These are phyloP conservation scores for Fusarium irregulare DNA, from an alignment of 2,329 filamentous ascomycete genomes.

Conservation along the genomic window DNA sequence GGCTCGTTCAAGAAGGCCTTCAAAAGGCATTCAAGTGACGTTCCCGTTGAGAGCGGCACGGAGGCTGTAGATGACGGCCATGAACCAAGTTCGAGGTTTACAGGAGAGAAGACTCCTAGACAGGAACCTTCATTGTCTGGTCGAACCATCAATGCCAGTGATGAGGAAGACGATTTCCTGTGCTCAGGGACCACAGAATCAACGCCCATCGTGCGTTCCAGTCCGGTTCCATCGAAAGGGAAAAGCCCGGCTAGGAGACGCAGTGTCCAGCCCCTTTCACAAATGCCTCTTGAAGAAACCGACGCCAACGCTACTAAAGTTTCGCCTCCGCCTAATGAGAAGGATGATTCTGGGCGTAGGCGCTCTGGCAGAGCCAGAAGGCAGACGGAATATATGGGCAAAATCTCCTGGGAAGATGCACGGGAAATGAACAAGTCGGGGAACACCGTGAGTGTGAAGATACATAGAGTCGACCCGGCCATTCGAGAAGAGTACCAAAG, in stretches of 20 bases:
- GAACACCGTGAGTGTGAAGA: conserved; percentile 25
- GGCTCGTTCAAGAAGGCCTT: conserved; percentile 6
- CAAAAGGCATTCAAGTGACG: background rate
- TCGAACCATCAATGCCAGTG: conserved; percentile 29
- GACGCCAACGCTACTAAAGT: conserved; percentile 1
- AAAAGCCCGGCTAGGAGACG: background rate
- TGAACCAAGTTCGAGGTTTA: background rate
- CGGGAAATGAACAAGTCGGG: conserved; percentile 18
- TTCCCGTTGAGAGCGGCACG: background rate
- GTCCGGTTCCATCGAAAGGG: background rate
- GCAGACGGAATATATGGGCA: conserved; percentile 47
- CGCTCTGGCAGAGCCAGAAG: conserved; percentile 47
- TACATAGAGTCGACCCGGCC: conserved; percentile 14
- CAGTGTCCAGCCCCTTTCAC: background rate
- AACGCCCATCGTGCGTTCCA: background rate
- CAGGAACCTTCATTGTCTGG: background rate
- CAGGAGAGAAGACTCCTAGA: background rate
- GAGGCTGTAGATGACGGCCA: conserved; percentile 5
- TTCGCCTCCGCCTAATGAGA: background rate
- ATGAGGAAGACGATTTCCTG: conserved; percentile 45
- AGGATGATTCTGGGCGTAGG: conserved; percentile 33
- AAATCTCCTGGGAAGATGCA: conserved; percentile 47
- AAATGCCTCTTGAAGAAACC: background rate
- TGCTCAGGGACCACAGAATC: conserved; percentile 5
- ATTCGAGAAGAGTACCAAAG: conserved; percentile 18